Evolutionary conservation across 2,329 filamentous ascomycete genomes (phyloP), one percentile per base, ranked within the genome.

Genomic region (Clarireedia paspali): DNA sequence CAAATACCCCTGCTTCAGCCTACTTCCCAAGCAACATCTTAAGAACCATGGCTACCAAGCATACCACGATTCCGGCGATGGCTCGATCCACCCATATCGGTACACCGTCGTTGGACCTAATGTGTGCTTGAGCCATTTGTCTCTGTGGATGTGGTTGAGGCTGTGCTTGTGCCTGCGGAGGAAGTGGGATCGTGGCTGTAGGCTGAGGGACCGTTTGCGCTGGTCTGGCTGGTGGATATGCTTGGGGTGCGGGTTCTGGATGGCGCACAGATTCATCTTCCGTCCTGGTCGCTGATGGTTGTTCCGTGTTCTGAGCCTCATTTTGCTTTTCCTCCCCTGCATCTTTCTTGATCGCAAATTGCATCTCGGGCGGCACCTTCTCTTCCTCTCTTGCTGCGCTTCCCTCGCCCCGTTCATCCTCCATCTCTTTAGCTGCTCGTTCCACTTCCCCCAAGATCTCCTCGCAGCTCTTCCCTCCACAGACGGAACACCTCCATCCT

Each of bases 41-140:
- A 56, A 82, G 58, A 23, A 96, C 74, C 75, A 95, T 81, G 23
- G 88, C 81, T 3, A 84, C 74, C 20, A 96, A 73, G 26, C 88
- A 75, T 14, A 89, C 77, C 0, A 89, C 75, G 17, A 96, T 72
- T 6, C 82, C 85, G 23, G 85, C 82, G 62, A 96, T 96, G 39
- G 85, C 80, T 60, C 88, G 82, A 70, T 96, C 91, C 17, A 96
- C 77, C 87, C 89, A 95, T 12, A 83, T 73, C 1, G 85, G 81
- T 15, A 88, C 79, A 2, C 75, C 80, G 27, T 80, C 77, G 52
- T 76, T 69, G 57, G 69, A 66, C 6, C 48, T 57, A 45, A 69
- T 59, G 23, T 65, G 66, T 39, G 61, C 50, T 59, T 54, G 61
- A 56, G 55, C 50, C 60, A 45, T 57, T 56, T 48, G 50, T 23